Conservation (phyloP, 1,139 yeast genomes). For the Citeromyces hawaiiensis region DNA sequence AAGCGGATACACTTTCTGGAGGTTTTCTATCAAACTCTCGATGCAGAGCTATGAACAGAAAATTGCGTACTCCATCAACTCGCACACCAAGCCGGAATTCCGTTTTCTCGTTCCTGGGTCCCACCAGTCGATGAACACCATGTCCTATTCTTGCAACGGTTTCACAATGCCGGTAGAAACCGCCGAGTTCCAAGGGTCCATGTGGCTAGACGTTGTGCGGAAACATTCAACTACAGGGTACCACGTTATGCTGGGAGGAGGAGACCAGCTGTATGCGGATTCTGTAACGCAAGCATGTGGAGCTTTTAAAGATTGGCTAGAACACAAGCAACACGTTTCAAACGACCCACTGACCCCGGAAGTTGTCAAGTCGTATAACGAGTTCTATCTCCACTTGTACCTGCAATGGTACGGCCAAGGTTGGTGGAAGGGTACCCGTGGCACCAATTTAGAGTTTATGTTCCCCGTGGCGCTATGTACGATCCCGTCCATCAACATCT, state of each 20-base stretch:
- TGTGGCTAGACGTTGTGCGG: slow-evolving; percentile 76
- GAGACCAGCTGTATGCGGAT: slow-evolving; percentile 91
- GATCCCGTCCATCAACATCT: slow-evolving; percentile 76
- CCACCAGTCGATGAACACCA: slow-evolving; percentile 58
- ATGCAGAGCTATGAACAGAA: slow-evolving; percentile 38
- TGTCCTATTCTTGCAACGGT: slow-evolving; percentile 89
- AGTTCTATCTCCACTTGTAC: slow-evolving; percentile 62
- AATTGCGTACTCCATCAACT: slow-evolving; percentile 46
- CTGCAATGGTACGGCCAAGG: slow-evolving; percentile 86
- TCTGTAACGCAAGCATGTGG: slow-evolving; percentile 50
- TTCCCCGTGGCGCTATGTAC: slow-evolving; percentile 68
- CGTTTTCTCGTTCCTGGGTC: slow-evolving; percentile 47
- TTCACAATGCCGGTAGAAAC: slow-evolving; percentile 66
- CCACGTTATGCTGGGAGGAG: slow-evolving; percentile 96
- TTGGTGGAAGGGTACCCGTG: slow-evolving; percentile 60
- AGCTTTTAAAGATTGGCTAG: slow-evolving; percentile 49
- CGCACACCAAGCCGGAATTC: slow-evolving; percentile 16
- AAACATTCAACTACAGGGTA: slow-evolving; percentile 52
- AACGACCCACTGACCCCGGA: slow-evolving; percentile 27
- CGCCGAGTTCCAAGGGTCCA: slow-evolving; percentile 47
- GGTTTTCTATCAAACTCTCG: slow-evolving; percentile 41
- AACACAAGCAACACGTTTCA: slow-evolving; percentile 28
- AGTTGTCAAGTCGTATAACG: slow-evolving; percentile 39
- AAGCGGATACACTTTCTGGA: slow-evolving; percentile 42
- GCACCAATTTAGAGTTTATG: slow-evolving; percentile 49